These are phyloP conservation scores for Monascus purpureus DNA, from an alignment of 495 filamentous ascomycete genomes.

Conservation along the genomic window DNA sequence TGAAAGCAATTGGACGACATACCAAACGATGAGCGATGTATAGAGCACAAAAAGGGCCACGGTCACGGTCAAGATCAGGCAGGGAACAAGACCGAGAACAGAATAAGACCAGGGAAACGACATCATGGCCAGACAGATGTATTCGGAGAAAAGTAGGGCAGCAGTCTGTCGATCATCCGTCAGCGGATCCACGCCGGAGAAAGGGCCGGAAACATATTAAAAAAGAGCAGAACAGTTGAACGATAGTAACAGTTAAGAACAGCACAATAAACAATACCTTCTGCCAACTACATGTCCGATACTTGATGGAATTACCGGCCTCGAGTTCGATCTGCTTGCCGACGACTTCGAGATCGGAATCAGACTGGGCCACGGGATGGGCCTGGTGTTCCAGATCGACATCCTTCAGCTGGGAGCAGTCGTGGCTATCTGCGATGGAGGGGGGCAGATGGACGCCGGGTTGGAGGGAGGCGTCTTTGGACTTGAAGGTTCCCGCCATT, in stretches of 20 bases:
- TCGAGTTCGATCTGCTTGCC: constrained; percentile 68
- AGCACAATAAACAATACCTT: constrained; percentile 52
- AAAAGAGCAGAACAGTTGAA: constrained; percentile 1
- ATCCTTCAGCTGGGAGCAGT: constrained; percentile 17
- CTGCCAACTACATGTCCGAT: constrained; percentile 80
- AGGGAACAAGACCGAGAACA: constrained; percentile 72
- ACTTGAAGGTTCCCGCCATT: constrained; percentile 24
- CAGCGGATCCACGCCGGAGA: no score
- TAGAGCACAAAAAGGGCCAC: constrained; percentile 65
- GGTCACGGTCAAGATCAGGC: constrained; percentile 66
- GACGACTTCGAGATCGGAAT: constrained; percentile 30
- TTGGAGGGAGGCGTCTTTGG: constrained; percentile 6
- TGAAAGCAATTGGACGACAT: constrained; percentile 3
- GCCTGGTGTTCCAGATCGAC: constrained; percentile 19
- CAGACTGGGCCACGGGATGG: constrained; percentile 10
- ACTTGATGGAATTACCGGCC: constrained; percentile 67
- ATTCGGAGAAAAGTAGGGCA: constrained; percentile 76
- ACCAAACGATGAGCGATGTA: constrained; percentile 73
- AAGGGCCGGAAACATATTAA: constrained; percentile 3
- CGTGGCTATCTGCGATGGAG: constrained; percentile 6
- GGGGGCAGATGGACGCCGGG: no score
- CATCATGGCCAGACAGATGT: constrained; percentile 91
- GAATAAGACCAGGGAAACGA: constrained; percentile 87
- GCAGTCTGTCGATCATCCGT: constrained; percentile 46
- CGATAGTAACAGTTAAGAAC: constrained; percentile 1